These are phyloP conservation scores for Berberis vulgaris DNA, from an alignment of 164 flowering plant species.

Conservation along the genomic window DNA sequence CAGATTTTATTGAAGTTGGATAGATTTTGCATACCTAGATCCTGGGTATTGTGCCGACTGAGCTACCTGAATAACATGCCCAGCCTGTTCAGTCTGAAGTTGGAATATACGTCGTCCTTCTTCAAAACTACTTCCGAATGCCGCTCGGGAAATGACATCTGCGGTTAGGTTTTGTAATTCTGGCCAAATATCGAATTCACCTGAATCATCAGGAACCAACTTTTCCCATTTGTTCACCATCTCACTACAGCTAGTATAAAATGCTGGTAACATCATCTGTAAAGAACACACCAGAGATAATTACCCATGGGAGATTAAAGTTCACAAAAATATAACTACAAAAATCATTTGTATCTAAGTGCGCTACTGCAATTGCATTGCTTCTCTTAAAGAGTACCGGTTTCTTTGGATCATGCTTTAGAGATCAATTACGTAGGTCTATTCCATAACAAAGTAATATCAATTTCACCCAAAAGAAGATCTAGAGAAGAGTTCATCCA, in stretches of 20 bases:
- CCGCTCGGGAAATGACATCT: slow-evolving; percentile 30
- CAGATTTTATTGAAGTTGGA: too few relatives aligned
- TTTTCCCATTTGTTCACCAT: slow-evolving; percentile 21
- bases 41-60: slow-evolving; percentile 6
- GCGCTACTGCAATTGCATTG: too few relatives aligned
- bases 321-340: too few relatives aligned
- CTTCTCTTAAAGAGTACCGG: too few relatives aligned
- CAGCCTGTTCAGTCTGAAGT: slow-evolving; percentile 25
- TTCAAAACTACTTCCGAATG: slow-evolving; percentile 34
- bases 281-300: not conserved
- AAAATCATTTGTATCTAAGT: too few relatives aligned
- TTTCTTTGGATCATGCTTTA: too few relatives aligned
- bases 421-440: too few relatives aligned
- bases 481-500: too few relatives aligned
- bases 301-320: too few relatives aligned
- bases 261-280: slow-evolving; percentile 27
- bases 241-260: slow-evolving; percentile 18
- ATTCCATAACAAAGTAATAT: too few relatives aligned
- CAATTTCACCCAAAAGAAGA: too few relatives aligned
- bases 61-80: slow-evolving; percentile 5
- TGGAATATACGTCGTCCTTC: slow-evolving; percentile 34
- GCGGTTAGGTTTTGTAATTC: slow-evolving; percentile 20
- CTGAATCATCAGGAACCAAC: not conserved
- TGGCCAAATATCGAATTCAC: slow-evolving; percentile 28
- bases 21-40: slow-evolving; percentile 8